Percentiles rank a stretch among this genome's conserved stretches.
Conservation (phyloP, 1,284 basidiomycete species). For the Coniferiporia sulphurascens region DNA sequence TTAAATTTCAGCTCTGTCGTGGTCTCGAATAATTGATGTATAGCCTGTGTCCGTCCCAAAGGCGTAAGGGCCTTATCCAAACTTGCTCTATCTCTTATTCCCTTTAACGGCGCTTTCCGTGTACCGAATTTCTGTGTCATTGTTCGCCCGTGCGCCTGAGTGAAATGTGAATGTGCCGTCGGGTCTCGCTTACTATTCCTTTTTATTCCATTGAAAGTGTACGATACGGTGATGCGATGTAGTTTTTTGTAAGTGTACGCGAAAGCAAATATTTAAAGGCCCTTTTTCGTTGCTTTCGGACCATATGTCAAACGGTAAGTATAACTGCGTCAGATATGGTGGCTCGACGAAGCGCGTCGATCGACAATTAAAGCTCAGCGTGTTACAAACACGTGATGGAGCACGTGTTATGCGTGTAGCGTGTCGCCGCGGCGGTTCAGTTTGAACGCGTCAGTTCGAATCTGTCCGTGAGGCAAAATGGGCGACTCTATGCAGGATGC, state of each 20-base stretch:
- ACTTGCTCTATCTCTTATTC: background rate
- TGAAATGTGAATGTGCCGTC: too few relatives aligned
- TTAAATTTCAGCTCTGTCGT: background rate
- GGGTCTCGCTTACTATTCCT: background rate
- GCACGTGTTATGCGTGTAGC: background rate
- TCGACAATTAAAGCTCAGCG: background rate
- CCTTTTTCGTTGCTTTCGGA: background rate
- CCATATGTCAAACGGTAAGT: background rate
- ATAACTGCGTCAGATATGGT: background rate
- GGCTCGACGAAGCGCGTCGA: background rate
- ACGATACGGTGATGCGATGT: background rate
- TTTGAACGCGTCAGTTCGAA: too few relatives aligned
- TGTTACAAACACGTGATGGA: background rate
- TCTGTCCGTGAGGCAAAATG: conserved; percentile 27
- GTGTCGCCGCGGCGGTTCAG: background rate
- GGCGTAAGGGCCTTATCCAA: background rate
- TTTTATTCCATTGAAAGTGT: background rate
- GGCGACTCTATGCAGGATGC: conserved; percentile 40
- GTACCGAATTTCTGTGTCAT: too few relatives aligned
- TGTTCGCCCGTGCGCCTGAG: too few relatives aligned
- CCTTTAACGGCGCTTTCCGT: background rate
- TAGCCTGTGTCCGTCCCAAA: conserved; percentile 1
- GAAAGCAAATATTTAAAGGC: background rate
- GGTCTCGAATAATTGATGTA: background rate
- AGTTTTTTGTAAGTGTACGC: background rate